Evolutionary conservation across 208 protist genomes (phyloP).

Genomic region (Acanthamoeba healyi): DNA sequence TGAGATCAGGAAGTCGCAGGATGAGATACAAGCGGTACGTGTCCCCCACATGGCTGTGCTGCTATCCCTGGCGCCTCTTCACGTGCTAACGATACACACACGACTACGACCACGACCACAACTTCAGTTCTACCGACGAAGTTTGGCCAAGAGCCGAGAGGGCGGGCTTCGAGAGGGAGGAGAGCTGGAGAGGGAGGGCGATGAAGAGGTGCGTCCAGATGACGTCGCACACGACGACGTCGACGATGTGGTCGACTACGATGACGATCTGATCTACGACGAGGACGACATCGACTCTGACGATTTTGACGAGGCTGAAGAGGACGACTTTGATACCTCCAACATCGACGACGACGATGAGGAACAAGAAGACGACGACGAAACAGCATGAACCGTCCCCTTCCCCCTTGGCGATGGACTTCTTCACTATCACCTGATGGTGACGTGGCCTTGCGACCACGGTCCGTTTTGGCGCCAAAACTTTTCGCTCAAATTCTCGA

Average conservation of each 20-base stretch:
- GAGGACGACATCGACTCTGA: not conserved
- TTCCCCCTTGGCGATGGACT: not conserved
- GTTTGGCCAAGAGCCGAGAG: slow-evolving; percentile 14
- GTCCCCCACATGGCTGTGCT: not conserved
- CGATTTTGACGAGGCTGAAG: not conserved
- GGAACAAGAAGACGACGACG: not conserved
- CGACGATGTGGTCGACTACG: not conserved
- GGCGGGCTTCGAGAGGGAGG: not conserved
- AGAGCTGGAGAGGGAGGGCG: not conserved
- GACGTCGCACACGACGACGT: not conserved
- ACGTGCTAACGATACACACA: not conserved
- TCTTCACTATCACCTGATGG: too few relatives aligned
- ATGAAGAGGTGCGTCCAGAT: not conserved
- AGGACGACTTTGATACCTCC: not conserved
- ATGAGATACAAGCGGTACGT: not conserved
- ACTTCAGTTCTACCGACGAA: slow-evolving; percentile 27
- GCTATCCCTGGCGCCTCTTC: not conserved
- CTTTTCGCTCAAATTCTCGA: not conserved
- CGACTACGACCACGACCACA: not conserved
- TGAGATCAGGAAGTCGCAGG: not conserved
- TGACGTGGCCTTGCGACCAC: not conserved
- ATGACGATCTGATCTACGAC: not conserved
- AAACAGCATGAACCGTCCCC: not conserved
- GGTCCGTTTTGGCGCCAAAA: not conserved
- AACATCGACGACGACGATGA: not conserved